phyloP scores from a whole-genome alignment of 1,139 yeast species.

The Kurtzmaniella quercitrusa region DNA sequence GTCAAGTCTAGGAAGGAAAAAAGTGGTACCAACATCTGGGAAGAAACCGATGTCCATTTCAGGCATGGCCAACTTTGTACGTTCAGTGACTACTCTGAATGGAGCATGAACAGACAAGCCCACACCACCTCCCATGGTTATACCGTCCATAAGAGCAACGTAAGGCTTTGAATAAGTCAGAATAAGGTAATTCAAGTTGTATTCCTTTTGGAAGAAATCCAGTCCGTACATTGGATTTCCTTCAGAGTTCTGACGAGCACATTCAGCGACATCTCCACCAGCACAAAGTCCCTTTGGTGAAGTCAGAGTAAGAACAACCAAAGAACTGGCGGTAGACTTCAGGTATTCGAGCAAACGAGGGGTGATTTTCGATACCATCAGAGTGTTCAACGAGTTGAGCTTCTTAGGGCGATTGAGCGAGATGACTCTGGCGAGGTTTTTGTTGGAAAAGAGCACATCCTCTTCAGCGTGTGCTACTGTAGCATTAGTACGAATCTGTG shows the following conservation, averaged over 20 bases:
- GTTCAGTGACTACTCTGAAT: slow-evolving; percentile 87
- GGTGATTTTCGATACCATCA: slow-evolving; percentile 71
- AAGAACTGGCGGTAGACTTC: slow-evolving; percentile 59
- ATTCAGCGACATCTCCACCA: slow-evolving; percentile 91
- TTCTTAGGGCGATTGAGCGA: slow-evolving; percentile 78
- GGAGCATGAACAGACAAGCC: slow-evolving; percentile 93
- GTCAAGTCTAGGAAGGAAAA: slow-evolving; percentile 79
- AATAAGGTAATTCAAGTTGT: slow-evolving; percentile 72
- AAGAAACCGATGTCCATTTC: slow-evolving; percentile 96
- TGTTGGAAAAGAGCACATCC: slow-evolving; percentile 58
- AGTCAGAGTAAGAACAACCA: slow-evolving; percentile 67
- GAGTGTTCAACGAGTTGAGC: slow-evolving; percentile 77
- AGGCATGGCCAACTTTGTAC: slow-evolving; percentile 93
- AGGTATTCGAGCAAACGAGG: slow-evolving; percentile 77
- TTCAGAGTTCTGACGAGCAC: slow-evolving; percentile 49
- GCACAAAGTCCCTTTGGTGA: slow-evolving; percentile 70
- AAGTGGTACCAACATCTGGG: slow-evolving; percentile 94
- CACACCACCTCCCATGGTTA: slow-evolving; percentile 98
- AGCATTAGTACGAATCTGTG: not conserved
- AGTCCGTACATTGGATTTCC: slow-evolving; percentile 53
- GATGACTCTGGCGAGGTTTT: slow-evolving; percentile 68
- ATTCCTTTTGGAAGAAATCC: slow-evolving; percentile 75
- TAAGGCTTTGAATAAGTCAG: slow-evolving; percentile 84
- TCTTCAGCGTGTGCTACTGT: slow-evolving; percentile 30
- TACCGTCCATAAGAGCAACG: slow-evolving; percentile 82